Conservation (phyloP, 164 flowering plant species). For the Berberis thunbergii region DNA sequence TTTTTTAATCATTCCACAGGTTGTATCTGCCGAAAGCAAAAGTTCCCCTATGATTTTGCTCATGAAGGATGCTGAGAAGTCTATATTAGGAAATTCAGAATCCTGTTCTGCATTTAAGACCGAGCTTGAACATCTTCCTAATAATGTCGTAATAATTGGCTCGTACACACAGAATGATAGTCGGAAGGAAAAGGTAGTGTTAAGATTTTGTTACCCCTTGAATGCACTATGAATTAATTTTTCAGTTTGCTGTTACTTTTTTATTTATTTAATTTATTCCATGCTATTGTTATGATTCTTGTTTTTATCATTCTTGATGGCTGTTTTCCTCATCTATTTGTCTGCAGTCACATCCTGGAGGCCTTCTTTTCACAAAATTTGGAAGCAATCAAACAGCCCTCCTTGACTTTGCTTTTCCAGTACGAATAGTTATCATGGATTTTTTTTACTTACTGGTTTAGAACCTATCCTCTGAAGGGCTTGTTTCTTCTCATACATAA, state of each 20-base stretch:
- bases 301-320: neutral
- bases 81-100: slow-evolving; percentile 63
- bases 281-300: neutral
- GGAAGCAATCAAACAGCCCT: slow-evolving; percentile 87
- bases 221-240: neutral
- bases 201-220: too few species aligned
- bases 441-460: too few species aligned
- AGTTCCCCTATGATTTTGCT: slow-evolving; percentile 71
- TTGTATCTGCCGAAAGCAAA: slow-evolving; percentile 52
- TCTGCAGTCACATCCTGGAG: slow-evolving; percentile 33
- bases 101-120: slow-evolving; percentile 53
- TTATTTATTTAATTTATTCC: neutral
- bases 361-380: slow-evolving; percentile 43
- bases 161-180: slow-evolving; percentile 74
- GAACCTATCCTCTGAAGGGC: too few species aligned
- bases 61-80: slow-evolving; percentile 86
- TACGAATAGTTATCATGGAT: neutral
- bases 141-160: slow-evolving; percentile 63
- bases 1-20: slow-evolving; percentile 31
- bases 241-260: neutral
- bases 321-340: neutral
- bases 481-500: too few species aligned
- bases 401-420: slow-evolving; percentile 39
- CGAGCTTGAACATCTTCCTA: slow-evolving; percentile 70
- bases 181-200: slow-evolving; percentile 73